phyloP scores from a whole-genome alignment of 345 rosid species.

The Euphorbia lathyris region DNA sequence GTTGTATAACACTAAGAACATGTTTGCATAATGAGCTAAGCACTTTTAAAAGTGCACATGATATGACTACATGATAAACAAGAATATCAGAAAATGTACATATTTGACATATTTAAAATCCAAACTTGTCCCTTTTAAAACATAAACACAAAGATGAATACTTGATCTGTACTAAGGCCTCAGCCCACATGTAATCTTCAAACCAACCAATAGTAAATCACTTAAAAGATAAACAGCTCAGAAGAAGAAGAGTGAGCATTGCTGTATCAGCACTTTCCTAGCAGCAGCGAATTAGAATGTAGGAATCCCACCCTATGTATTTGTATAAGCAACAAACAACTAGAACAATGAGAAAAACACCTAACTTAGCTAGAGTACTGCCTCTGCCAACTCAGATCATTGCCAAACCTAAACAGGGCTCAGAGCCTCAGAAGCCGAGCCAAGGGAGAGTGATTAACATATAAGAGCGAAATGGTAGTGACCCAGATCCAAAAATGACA shows the following conservation, averaged over 20 bases:
- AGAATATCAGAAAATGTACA: neutral
- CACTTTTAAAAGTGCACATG: neutral
- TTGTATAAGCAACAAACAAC: neutral
- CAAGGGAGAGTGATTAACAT: neutral
- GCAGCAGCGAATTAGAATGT: neutral
- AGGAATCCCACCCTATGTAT: neutral
- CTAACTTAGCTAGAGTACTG: slow-evolving; percentile 1
- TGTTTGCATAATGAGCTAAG: neutral
- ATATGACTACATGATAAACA: neutral
- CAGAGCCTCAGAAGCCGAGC: neutral
- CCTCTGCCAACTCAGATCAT: neutral
- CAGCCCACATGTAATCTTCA: neutral
- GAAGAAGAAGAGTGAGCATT: too few relatives aligned
- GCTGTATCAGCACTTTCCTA: neutral
- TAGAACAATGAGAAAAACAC: neutral
- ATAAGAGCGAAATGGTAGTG: neutral
- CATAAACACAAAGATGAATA: neutral
- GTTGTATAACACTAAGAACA: neutral
- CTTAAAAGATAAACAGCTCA: neutral
- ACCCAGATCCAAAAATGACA: slow-evolving; percentile 8
- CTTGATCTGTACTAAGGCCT: neutral
- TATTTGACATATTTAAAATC: neutral
- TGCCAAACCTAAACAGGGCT: neutral
- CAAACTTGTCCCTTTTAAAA: neutral
- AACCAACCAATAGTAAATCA: neutral